Evolutionary conservation across 768 basidiomycete species (phyloP).

Genomic region (Suillus paluster): DNA sequence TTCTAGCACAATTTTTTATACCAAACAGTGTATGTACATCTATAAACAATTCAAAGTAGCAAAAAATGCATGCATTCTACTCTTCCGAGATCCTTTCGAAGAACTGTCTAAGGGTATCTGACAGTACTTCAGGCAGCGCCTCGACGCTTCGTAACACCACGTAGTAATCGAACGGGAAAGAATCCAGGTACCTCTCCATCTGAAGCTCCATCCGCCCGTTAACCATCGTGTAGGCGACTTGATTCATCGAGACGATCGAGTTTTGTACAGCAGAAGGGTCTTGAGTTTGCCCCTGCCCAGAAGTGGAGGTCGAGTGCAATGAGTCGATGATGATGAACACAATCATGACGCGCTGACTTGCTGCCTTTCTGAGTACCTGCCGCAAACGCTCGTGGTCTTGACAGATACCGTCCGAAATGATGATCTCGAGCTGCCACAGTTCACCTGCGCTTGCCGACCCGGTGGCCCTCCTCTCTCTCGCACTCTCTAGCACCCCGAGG

Average conservation of each 20-base stretch:
- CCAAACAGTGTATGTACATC: background rate
- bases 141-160: constrained; percentile 92
- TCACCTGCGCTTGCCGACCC: constrained; percentile 63
- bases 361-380: constrained; percentile 78
- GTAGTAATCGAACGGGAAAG: constrained; percentile 98
- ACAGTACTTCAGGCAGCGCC: constrained; percentile 87
- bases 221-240: constrained; percentile 68
- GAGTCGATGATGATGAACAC: constrained; percentile 97
- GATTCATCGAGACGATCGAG: constrained; percentile 93
- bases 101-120: constrained; percentile 89
- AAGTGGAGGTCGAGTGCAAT: constrained; percentile 54
- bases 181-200: constrained; percentile 88
- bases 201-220: constrained; percentile 82
- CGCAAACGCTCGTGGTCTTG: constrained; percentile 91
- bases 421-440: constrained; percentile 97
- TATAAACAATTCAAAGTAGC: background rate
- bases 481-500: constrained; percentile 72
- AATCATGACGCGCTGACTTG: constrained; percentile 90
- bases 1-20: background rate
- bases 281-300: constrained; percentile 7
- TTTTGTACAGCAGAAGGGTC: constrained; percentile 44
- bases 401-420: constrained; percentile 99
- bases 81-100: constrained; percentile 84
- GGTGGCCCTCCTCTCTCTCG: constrained; percentile 69
- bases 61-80: constrained; percentile 34